Conservation (phyloP, 192 early-diverging fungal species). For the Phycomyces nitens region DNA sequence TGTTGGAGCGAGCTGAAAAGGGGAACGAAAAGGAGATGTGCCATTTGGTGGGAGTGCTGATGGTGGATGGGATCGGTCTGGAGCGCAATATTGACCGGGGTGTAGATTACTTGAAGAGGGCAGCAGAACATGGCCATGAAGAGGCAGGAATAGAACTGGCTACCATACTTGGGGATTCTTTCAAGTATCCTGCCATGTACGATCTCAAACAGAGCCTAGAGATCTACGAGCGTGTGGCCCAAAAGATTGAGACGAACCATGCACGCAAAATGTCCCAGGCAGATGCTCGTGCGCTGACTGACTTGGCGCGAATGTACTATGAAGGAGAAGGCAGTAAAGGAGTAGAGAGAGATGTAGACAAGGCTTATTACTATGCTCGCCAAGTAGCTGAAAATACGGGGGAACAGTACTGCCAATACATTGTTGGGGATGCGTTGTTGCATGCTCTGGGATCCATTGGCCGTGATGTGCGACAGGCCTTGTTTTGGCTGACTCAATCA, state of each 20-base stretch:
- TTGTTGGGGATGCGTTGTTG: constrained; percentile 27
- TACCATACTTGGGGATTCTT: constrained; percentile 23
- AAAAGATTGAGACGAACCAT: neutral
- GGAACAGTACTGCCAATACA: constrained; percentile 34
- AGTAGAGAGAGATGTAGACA: constrained; percentile 19
- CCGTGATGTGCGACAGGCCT: constrained; percentile 21
- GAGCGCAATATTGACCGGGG: constrained; percentile 8
- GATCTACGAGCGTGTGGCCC: constrained; percentile 19
- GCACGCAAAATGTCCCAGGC: constrained; percentile 1
- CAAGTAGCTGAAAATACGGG: constrained; percentile 25
- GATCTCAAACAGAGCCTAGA: constrained; percentile 21
- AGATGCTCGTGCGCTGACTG: constrained; percentile 28
- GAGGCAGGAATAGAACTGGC: constrained; percentile 22
- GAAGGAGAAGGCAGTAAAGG: constrained; percentile 25
- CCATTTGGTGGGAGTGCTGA: constrained; percentile 24
- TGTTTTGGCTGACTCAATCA: constrained; percentile 31
- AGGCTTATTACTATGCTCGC: constrained; percentile 28
- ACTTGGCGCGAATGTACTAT: constrained; percentile 28
- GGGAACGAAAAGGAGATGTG: constrained; percentile 8
- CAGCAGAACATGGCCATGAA: constrained; percentile 17
- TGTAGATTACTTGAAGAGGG: constrained; percentile 11
- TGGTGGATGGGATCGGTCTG: constrained; percentile 25
- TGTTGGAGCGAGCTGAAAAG: constrained; percentile 3
- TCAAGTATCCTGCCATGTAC: constrained; percentile 24
- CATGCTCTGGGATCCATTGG: constrained; percentile 2